phyloP scores from a whole-genome alignment of 805 yeast genomes.

The Lipomyces yamadae region DNA sequence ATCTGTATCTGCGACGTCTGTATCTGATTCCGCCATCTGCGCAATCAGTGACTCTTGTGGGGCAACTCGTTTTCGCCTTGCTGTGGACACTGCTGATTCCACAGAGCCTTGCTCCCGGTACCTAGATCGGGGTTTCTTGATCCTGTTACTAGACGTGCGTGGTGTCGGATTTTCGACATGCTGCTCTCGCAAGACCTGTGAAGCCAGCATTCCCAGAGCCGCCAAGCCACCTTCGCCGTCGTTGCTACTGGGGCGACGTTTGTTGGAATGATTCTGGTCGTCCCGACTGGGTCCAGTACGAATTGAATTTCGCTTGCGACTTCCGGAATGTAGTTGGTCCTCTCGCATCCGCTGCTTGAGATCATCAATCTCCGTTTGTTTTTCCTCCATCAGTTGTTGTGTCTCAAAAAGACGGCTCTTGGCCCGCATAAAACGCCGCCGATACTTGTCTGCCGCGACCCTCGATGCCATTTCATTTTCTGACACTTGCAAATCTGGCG shows the following conservation, averaged over 20 bases:
- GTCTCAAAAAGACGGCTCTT: conserved; percentile 54
- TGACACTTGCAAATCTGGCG: conserved; percentile 43
- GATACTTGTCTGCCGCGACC: conserved; percentile 47
- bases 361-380: conserved; percentile 53
- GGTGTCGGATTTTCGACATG: conserved; percentile 9
- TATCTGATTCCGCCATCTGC: background rate
- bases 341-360: conserved; percentile 47
- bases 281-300: conserved; percentile 5
- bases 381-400: conserved; percentile 51
- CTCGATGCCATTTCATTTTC: conserved; percentile 46
- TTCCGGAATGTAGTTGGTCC: background rate
- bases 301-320: background rate
- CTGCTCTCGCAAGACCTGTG: conserved; percentile 46
- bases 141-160: background rate
- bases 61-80: conserved; percentile 12
- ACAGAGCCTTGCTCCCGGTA: background rate
- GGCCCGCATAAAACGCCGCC: conserved; percentile 49
- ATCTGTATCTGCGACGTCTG: background rate
- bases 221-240: conserved; percentile 48
- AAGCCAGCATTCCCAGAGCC: conserved; percentile 60
- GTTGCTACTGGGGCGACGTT: conserved; percentile 2
- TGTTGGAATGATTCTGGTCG: conserved; percentile 18
- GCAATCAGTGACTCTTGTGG: background rate
- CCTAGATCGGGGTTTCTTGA: background rate
- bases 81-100: conserved; percentile 11